Evolutionary conservation across 2,329 filamentous ascomycete genomes (phyloP).

Genomic region (Diaporthe batatas): DNA sequence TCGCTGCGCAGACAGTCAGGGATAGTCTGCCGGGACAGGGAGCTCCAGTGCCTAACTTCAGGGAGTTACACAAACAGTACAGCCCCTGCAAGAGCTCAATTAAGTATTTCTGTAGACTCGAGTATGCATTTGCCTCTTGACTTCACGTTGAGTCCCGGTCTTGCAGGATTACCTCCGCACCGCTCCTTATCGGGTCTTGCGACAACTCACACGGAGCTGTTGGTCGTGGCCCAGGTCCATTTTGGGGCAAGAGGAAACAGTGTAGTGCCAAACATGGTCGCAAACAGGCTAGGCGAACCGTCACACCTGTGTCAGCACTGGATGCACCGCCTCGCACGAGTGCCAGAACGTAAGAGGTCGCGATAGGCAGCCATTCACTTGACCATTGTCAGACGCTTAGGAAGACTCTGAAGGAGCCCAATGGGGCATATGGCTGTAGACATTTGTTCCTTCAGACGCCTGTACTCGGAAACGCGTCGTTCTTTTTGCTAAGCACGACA

Average conservation of each 20-base stretch:
- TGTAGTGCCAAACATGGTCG: background rate
- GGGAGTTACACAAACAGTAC: background rate
- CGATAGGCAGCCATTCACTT: background rate
- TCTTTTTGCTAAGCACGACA: slow-evolving; percentile 95
- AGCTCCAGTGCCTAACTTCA: background rate
- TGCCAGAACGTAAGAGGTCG: background rate
- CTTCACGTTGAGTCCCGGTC: background rate
- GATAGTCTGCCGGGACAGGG: slow-evolving; percentile 12
- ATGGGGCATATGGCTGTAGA: background rate
- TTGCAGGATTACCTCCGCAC: background rate
- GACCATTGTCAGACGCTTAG: background rate
- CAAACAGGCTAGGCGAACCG: slow-evolving; percentile 8
- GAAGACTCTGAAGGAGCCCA: background rate
- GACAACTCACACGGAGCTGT: background rate
- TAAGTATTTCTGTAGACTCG: background rate
- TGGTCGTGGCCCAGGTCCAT: background rate
- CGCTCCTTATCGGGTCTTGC: background rate
- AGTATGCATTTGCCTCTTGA: background rate
- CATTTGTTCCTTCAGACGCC: slow-evolving; percentile 64
- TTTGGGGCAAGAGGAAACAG: background rate
- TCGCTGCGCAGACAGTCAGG: slow-evolving; percentile 2
- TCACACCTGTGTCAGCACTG: background rate
- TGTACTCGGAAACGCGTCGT: slow-evolving; percentile 92
- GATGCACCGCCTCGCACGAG: background rate
- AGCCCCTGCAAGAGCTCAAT: slow-evolving; percentile 1